phyloP scores from a whole-genome alignment of 2,329 filamentous ascomycete genomes.

The Fonsecaea nubica region DNA sequence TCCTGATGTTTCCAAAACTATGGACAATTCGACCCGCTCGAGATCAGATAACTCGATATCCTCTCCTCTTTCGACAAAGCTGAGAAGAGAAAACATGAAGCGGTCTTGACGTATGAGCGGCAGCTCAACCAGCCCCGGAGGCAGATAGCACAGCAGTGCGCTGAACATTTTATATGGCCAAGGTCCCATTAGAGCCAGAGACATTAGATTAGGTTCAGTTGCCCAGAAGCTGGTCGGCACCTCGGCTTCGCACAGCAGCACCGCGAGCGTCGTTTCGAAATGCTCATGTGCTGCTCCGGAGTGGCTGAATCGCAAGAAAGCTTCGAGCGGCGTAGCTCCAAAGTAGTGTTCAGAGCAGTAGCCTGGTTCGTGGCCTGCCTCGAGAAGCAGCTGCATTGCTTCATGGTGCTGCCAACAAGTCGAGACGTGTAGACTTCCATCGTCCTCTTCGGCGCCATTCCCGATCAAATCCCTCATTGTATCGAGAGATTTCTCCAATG shows the following conservation, averaged over 20 bases:
- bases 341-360: slow-evolving; percentile 9
- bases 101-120: slow-evolving; percentile 16
- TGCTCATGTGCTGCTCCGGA: not conserved
- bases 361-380: slow-evolving; percentile 13
- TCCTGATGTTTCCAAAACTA: slow-evolving; percentile 9
- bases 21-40: slow-evolving; percentile 8
- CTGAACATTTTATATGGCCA: slow-evolving; percentile 16
- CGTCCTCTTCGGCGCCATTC: slow-evolving; percentile 16
- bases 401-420: slow-evolving; percentile 19
- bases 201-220: slow-evolving; percentile 1
- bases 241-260: slow-evolving; percentile 17
- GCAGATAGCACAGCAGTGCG: slow-evolving; percentile 3
- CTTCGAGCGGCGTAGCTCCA: slow-evolving; percentile 16
- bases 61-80: slow-evolving; percentile 13
- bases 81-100: slow-evolving; percentile 17
- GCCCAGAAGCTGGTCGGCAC: slow-evolving; percentile 10
- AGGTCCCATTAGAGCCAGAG: slow-evolving; percentile 11
- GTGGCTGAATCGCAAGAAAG: slow-evolving; percentile 15
- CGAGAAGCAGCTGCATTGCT: slow-evolving; percentile 19
- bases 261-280: slow-evolving; percentile 14
- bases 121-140: slow-evolving; percentile 3
- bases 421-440: slow-evolving; percentile 21
- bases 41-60: not conserved
- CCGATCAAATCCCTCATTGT: slow-evolving; percentile 7
- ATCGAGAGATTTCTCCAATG: slow-evolving; percentile 12